These are phyloP conservation scores for Didymella arachidicola DNA, from an alignment of 2,329 filamentous ascomycete genomes.

Conservation along the genomic window DNA sequence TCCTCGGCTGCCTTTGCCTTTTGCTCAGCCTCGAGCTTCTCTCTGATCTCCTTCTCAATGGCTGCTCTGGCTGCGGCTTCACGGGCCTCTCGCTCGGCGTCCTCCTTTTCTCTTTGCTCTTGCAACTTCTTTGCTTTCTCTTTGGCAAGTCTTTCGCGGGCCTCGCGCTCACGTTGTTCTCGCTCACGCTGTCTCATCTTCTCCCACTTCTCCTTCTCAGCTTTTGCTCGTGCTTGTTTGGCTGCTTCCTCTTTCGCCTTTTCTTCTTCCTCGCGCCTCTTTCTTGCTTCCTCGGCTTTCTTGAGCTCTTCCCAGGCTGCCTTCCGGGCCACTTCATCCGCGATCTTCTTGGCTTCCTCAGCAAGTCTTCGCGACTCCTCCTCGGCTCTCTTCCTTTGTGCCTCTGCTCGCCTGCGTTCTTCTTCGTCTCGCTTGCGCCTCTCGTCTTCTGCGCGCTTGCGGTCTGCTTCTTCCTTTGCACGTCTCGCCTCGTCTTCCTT, in stretches of 20 bases:
- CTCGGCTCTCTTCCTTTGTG: conserved; percentile 54
- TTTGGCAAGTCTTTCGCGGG: conserved; percentile 55
- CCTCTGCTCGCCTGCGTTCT: conserved; percentile 30
- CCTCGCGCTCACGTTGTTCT: conserved; percentile 58
- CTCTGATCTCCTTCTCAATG: conserved; percentile 54
- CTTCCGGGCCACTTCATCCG: conserved; percentile 58
- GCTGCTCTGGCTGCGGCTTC: conserved; percentile 48
- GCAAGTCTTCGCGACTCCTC: conserved; percentile 50
- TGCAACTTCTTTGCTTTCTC: conserved; percentile 52
- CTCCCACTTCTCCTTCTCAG: conserved; percentile 62
- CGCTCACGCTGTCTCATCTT: conserved; percentile 58
- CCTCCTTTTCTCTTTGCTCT: conserved; percentile 52
- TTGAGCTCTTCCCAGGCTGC: conserved; percentile 50
- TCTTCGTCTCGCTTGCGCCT: conserved; percentile 47
- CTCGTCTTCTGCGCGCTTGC: conserved; percentile 19
- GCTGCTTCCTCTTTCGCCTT: conserved; percentile 60
- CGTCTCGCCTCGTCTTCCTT: conserved; percentile 49
- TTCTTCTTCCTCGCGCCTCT: conserved; percentile 48
- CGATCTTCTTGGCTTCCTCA: conserved; percentile 55
- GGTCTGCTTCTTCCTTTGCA: conserved; percentile 56
- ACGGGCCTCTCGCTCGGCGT: conserved; percentile 46
- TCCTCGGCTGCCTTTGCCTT: conserved; percentile 50
- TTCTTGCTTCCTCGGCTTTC: conserved; percentile 45
- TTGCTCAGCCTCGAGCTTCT: conserved; percentile 52
- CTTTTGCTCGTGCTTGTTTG: conserved; percentile 54